Base-by-base conservation (phyloP, 2,329 filamentous ascomycete genomes). In the Colletotrichum somersetense region DNA sequence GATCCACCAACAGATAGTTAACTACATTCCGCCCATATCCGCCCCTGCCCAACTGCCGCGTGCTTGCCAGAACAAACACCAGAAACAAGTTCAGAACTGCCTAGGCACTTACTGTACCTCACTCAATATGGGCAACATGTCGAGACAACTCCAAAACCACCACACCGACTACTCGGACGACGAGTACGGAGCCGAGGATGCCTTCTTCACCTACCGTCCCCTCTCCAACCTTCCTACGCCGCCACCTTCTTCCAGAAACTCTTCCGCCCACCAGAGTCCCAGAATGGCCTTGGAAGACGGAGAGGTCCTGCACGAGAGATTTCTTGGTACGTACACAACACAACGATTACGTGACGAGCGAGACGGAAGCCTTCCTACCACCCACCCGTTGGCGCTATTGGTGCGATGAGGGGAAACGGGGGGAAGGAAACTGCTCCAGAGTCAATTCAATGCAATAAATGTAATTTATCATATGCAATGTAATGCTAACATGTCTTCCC, bases 161-260 rank as follows among this genome's bases (percentile, higher is more conserved):
- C 50, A 30, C 30, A 30, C 56, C 66, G 76, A 75, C 67, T 75
- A 75, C 66, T 76, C 76, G 55, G 82, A 84, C 73, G 83, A 87
- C 76, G 84, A 87, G 67, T 83, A 83, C 74, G 85, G 86, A 76
- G 83, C 84, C 74, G 85, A 86, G 77, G 84, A 86, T 71, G 84
- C 85, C 74, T 89, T 88, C 80, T 90, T 91, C 77, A 91, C 89
- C 74, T 92, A 92, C 80, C 87, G 89, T 59, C 91, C 91, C 12
- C 84, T 92, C 63, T 92, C 90, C 40, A 91, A 90, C 79, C 85
- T 92, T 30, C 91, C 91, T 30, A 92, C 91, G 64, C 91, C 91
- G 74, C 91, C 91, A 56, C 86, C 86, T 14, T 91, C 88, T 56
- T 86, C 85, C 62, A 82, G 81, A 71, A 82, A 78, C 73, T 84